Base-by-base conservation (phyloP, 768 basidiomycete genomes). In the Pisolithus microcarpus region DNA sequence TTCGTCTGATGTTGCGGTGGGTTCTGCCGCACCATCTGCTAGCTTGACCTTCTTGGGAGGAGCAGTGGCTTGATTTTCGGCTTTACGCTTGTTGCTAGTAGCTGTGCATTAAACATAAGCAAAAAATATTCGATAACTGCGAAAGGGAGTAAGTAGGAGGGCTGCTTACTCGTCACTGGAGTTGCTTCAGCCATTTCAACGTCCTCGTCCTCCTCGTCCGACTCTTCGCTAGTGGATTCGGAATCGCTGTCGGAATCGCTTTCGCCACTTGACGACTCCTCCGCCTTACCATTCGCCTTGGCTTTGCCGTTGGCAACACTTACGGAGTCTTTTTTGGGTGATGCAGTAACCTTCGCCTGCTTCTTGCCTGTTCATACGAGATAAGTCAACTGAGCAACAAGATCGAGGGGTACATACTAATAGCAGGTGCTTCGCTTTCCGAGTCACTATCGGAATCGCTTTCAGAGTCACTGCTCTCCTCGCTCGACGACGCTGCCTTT, bases 41-140 rank as follows among this genome's bases (percentile, higher is more conserved):
- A 85, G 73, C 74, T 93, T 96, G 59, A 75, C 78, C 70, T 95
- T 95, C 78, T 97, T 95, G 36, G 79, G 68, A 38, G 83, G 76
- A 13, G 75, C 76, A 40, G 77, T 71, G 18, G 69, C 70, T 24
- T 79, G 79, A 19, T 77, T 79, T 24, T 82, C 80, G 26, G 87
- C 89, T 71, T 94, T 94, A 59, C 92, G 85, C 70, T 95, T 95
- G 53, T 78, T 83, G 21, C 50, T 15, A 15, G 34, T 13, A 13
- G 13, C 43, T 38, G 46, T 54, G 52, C 39, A 13, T 9, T 11
- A 16, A 24, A 58, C 38, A 43, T 30, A 31, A 40, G 45, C 45
- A 40, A 34, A 34, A 28, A 36, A 48, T 26, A 28, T 9, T 24
- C 28, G 45, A n/a, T 38, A 31, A 37, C 18, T 23, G 13, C 38